phyloP scores from a whole-genome alignment of 2,329 filamentous ascomycete species.

The Anisogramma anomala region DNA sequence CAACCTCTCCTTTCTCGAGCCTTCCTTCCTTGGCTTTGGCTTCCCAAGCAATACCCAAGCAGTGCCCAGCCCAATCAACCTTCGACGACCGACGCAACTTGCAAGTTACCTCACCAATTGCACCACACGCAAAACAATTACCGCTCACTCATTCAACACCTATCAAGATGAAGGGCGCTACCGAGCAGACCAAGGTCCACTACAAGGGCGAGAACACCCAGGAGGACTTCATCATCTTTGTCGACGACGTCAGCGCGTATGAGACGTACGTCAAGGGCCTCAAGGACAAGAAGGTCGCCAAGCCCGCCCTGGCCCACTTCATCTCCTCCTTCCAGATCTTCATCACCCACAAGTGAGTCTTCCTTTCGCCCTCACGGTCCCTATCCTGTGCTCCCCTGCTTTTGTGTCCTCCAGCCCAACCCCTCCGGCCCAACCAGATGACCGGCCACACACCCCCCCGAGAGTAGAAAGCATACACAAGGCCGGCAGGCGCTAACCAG shows the following conservation, averaged over 20 bases:
- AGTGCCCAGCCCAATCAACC: too few species aligned
- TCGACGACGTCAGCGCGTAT: conserved; percentile 47
- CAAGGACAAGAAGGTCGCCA: conserved; percentile 61
- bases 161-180: conserved; percentile 43
- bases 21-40: neutral
- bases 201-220: conserved; percentile 53
- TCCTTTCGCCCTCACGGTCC: neutral
- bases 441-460: too few species aligned
- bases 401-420: too few species aligned
- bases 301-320: conserved; percentile 55
- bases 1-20: neutral
- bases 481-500: too few species aligned
- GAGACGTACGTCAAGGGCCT: conserved; percentile 70
- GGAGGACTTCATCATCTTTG: conserved; percentile 49
- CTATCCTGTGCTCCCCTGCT: too few species aligned
- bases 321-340: conserved; percentile 85
- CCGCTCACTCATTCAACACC: too few species aligned
- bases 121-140: too few species aligned
- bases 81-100: too few species aligned
- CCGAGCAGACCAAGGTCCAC: conserved; percentile 64
- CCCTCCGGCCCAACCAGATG: too few species aligned
- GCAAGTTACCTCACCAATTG: conserved; percentile 3
- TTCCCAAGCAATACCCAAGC: neutral
- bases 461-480: too few species aligned
- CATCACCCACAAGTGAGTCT: conserved; percentile 71